Evolutionary conservation across 305 asterid species (phyloP).

Genomic region (Fraxinus greggii): DNA sequence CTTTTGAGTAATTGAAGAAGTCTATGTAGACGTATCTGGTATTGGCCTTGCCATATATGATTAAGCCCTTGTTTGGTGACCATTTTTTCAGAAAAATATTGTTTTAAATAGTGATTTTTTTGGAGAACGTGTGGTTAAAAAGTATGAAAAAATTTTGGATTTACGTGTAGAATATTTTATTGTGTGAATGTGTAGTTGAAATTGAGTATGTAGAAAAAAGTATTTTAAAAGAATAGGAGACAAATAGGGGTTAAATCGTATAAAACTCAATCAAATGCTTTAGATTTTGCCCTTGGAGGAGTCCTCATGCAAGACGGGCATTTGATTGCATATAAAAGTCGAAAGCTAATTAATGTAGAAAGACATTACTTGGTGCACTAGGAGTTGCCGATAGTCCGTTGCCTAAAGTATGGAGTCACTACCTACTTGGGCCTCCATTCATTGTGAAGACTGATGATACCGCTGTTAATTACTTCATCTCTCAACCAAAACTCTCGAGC

Average conservation of each 20-base stretch:
- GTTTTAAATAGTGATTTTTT: too few relatives aligned
- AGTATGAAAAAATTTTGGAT: not conserved
- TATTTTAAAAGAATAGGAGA: too few relatives aligned
- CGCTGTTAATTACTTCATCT: not conserved
- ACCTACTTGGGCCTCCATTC: not conserved
- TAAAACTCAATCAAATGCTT: not conserved
- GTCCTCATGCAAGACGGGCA: not conserved
- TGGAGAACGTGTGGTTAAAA: not conserved
- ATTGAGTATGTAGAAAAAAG: not conserved
- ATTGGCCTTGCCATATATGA: not conserved
- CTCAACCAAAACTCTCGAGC: not conserved
- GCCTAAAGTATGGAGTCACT: not conserved
- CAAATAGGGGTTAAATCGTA: not conserved
- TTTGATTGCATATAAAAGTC: not conserved
- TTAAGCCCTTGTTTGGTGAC: not conserved
- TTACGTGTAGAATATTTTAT: too few relatives aligned
- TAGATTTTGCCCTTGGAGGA: not conserved
- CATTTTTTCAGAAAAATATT: too few relatives aligned
- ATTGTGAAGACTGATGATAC: not conserved
- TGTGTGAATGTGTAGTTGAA: not conserved
- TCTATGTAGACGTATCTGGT: too few relatives aligned
- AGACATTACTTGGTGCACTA: not conserved
- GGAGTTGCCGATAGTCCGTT: not conserved
- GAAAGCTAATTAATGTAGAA: not conserved
- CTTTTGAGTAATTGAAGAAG: not conserved